These are phyloP conservation scores for Tricholoma matsutake DNA, from an alignment of 768 basidiomycete genomes.

Conservation along the genomic window DNA sequence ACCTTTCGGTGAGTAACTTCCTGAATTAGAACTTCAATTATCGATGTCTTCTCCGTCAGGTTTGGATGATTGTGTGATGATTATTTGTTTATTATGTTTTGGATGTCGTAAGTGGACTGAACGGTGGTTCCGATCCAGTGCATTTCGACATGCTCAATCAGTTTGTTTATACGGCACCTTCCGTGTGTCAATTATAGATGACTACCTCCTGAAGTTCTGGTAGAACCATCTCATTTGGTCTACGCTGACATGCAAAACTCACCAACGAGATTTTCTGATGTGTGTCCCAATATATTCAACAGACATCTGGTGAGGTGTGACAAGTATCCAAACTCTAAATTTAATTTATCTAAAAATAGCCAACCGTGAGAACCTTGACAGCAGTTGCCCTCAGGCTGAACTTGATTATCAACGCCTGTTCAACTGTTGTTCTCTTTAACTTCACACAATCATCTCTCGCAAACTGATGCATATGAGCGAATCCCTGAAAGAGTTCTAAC, in stretches of 20 bases:
- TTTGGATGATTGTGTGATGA: background rate
- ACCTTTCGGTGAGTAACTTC: background rate
- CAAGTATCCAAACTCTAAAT: background rate
- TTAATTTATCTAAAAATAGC: background rate
- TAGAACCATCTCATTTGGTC: too few relatives aligned
- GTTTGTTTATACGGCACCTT: too few relatives aligned
- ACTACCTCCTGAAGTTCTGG: too few relatives aligned
- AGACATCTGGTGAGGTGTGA: too few relatives aligned
- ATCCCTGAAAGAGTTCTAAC: background rate
- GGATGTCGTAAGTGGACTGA: too few relatives aligned
- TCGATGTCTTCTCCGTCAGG: background rate
- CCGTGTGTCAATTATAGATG: too few relatives aligned
- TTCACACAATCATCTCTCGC: background rate
- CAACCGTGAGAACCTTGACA: background rate
- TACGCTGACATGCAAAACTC: too few relatives aligned
- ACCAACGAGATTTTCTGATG: too few relatives aligned
- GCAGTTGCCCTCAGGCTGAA: background rate
- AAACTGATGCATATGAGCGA: background rate
- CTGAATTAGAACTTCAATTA: background rate
- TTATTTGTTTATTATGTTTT: background rate
- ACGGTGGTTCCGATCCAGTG: too few relatives aligned
- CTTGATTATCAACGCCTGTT: background rate
- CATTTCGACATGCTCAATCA: too few relatives aligned
- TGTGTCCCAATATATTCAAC: too few relatives aligned
- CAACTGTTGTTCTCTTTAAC: background rate